Base-by-base conservation (phyloP, 192 early-diverging fungal species). In the Backusella parvicylindrica region DNA sequence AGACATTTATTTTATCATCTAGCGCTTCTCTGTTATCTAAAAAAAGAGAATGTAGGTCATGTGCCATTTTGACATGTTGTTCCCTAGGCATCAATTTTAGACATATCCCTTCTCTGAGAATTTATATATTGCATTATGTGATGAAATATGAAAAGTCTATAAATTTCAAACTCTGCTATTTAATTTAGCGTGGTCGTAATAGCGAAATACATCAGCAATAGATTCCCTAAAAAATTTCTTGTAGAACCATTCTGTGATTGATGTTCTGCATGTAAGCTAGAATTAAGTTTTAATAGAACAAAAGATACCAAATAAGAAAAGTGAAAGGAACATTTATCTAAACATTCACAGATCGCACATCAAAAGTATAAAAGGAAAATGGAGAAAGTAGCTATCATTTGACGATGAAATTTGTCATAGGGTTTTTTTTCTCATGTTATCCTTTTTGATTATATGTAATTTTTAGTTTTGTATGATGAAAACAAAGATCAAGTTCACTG, bases 271-370 rank as follows among this genome's bases (percentile, higher is more conserved):
- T 26, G 6, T 28, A 23, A 26, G 26, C 12, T 26, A 3, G 26
- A 60, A 60, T 60, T 60, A 60, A 60, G 53, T 28, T 60, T 60
- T 60, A 60, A 60, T 60, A 60, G 53, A 60, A 60, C 26, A 60
- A 60, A 60, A 60, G 9, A 28, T 60, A 60, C 53, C 21, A 60
- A 60, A 60, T 60, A 28, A 28, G 53, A 12, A 56, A n/a, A 60
- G 11, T 60, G 26, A 28, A 60, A 60, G 23, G 53, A 60, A 60
- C 53, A 60, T 60, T 60, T 60, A 60, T 60, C 21, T 28, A 13
- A 60, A 60, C 53, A 28, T 60, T 60, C 26, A 60, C 0, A 26
- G 53, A 60, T 60, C 28, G 28, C 53, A 60, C 53, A 60, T 60
- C 9, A 26, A 60, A 26, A 60, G 9, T 60, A 60, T 28, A 60